Base-by-base conservation (phyloP, 768 basidiomycete genomes). In the Leccinum broughii region DNA sequence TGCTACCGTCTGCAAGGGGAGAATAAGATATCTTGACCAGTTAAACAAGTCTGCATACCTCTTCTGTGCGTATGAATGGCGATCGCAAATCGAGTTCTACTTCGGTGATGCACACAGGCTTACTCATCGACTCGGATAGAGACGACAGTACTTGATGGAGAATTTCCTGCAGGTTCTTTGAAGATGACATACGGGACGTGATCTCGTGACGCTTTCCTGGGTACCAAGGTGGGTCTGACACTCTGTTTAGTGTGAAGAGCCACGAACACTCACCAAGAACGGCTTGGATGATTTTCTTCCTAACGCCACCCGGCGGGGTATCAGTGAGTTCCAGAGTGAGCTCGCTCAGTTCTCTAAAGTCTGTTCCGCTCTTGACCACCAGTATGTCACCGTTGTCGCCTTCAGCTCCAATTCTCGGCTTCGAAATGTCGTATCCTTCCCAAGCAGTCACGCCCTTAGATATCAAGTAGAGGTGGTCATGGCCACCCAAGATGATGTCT, bases 261-360 rank as follows among this genome's bases (percentile, higher is more conserved):
- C 13, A 53, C 4, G 44, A 46, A 51, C 49, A 56, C 77, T 24
- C 60, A 87, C 91, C 91, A 58, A 76, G 79, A 51, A 93, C 78
- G 34, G 75, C 69, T 55, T 75, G 83, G 65, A 96, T 86, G 4
- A 89, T 75, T 66, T 85, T 87, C 49, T 70, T 78, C 62, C 94
- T 80, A 14, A 90, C 75, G 66, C 86, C 88, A 1, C 85, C 87
- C 26, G 78, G 69, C 1, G 89, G 82, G 2, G 87, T 81, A 54
- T 83, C 76, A 32, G 78, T 75, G 14, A 95, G 76, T 58, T 85
- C 85, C 20, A 96, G 74, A 0, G 74, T 78, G 50, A 94, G 76
- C 62, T 92, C 90, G 57, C 91, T 92, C 35, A 95, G 77, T 63
- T 95, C 93, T 37, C 90, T 83, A 70, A 96, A 96, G 75, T 96